Evolutionary conservation across 208 protist species (phyloP), one percentile per base, ranked within the genome.

Genomic region (Trypanosoma theileri): DNA sequence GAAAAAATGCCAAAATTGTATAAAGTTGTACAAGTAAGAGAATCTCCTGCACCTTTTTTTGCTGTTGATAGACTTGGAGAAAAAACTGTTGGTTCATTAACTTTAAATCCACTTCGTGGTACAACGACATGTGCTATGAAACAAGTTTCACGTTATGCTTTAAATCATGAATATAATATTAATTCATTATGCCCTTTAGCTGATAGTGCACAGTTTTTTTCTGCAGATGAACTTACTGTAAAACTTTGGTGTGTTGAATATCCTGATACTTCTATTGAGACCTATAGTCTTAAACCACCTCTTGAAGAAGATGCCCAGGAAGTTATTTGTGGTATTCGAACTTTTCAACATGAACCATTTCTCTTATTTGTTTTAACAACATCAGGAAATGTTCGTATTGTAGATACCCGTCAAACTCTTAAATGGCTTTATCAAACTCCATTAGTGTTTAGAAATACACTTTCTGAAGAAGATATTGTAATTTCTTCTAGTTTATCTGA

Each of bases 191-290:
- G 85, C 66, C 75, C 82, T 52, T 63, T 90, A 41, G 66, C 83
- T 3, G 85, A 92, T 73, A 73, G 74, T 60, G 76, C 84, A 62
- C 88, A 94, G 74, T 96, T 96, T 70, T 81, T 84, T 45, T 91
- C 88, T 14, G 86, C 86, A 24, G 91, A 96, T 66, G 86, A 96
- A 57, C 74, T 92, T 9, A 84, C 80, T 17, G 81, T 96, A 55
- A 82, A 86, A 62, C 75, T 94, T 78, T 96, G 91, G 91, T 94
- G 88, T 74, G 85, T 84, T 35, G 91, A 94, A 59, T 88, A 93
- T 71, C 84, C 86, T 3, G 87, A 96, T 56, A 88, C 83, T 8
- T 93, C 85, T 19, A 86, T 96, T 48, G 88, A 94, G 22, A 86
- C 79, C 10, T 92, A 84, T 73, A 74, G 82, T 66, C 50, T 96